Percentiles rank a stretch among this genome's conserved stretches.
These are phyloP conservation scores for Talaromyces borbonicus DNA, from an alignment of 495 filamentous ascomycete genomes.

Conservation along the genomic window DNA sequence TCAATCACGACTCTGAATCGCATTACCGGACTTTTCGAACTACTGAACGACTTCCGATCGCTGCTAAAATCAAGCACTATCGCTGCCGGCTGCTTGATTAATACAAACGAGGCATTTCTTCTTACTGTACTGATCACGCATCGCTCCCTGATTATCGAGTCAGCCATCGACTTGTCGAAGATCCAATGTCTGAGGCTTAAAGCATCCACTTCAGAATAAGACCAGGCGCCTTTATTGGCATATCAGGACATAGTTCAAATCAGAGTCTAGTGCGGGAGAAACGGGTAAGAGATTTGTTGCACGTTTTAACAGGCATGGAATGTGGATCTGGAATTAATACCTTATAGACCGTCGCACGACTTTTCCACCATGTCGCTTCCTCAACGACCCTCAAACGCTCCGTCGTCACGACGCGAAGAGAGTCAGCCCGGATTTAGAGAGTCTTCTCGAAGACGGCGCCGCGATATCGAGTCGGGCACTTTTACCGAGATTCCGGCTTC, in stretches of 20 bases:
- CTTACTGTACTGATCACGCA: background rate
- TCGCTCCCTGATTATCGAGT: too few relatives aligned
- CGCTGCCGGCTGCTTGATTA: too few relatives aligned
- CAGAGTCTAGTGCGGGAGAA: too few relatives aligned
- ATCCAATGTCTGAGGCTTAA: background rate
- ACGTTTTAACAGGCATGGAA: constrained; percentile 4
- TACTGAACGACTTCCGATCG: too few relatives aligned
- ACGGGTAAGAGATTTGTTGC: constrained; percentile 1
- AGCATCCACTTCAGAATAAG: too few relatives aligned
- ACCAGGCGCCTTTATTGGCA: too few relatives aligned
- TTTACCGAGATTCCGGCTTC: constrained; percentile 36
- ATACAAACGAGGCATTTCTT: background rate
- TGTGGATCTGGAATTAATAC: background rate
- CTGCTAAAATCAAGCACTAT: too few relatives aligned
- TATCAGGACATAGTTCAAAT: too few relatives aligned
- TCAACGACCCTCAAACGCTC: constrained; percentile 47
- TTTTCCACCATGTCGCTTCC: constrained; percentile 52
- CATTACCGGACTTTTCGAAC: too few relatives aligned
- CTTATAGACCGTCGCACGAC: background rate
- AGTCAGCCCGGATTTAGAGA: constrained; percentile 50
- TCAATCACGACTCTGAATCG: too few relatives aligned
- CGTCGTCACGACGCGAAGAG: constrained; percentile 49
- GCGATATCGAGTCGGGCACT: constrained; percentile 55
- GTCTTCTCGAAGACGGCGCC: constrained; percentile 55
- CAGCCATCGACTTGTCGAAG: background rate